Conservation (phyloP, 169 alveolate species). For the Plasmodium gaboni region DNA sequence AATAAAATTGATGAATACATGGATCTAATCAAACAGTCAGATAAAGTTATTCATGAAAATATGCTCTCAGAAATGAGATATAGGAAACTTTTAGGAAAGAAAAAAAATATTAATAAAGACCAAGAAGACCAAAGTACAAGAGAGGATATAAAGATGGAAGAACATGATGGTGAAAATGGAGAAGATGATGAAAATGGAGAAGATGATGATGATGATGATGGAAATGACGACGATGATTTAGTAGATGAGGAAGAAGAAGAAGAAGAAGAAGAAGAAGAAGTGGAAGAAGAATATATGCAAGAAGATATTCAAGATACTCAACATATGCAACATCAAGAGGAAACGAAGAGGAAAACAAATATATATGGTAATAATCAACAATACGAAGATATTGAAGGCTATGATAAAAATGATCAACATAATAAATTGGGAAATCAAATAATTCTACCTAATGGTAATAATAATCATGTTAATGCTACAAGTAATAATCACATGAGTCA, state of each 20-base stretch:
- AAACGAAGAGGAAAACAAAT: background rate
- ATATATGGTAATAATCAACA: background rate
- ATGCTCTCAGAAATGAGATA: background rate
- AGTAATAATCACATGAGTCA: background rate
- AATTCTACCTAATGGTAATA: too few relatives aligned
- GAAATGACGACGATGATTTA: background rate
- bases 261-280: slow-evolving; percentile 54
- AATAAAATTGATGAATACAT: slow-evolving; percentile 21
- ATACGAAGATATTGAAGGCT: background rate
- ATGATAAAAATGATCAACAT: background rate
- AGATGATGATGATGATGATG: background rate
- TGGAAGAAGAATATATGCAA: slow-evolving; percentile 33
- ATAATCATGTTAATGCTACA: too few relatives aligned
- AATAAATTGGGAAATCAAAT: background rate
- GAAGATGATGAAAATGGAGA: slow-evolving; percentile 1
- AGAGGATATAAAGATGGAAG: background rate
- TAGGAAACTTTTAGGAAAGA: background rate
- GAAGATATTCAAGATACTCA: background rate
- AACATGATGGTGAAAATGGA: background rate
- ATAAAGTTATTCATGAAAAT: slow-evolving; percentile 29
- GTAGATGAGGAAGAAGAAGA: slow-evolving; percentile 13
- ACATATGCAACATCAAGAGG: background rate
- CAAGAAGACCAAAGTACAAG: background rate
- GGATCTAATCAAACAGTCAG: slow-evolving; percentile 35
- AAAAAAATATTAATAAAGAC: background rate